Conservation (phyloP, 176 grass and related monocot genomes). For the Lolium rigidum region DNA sequence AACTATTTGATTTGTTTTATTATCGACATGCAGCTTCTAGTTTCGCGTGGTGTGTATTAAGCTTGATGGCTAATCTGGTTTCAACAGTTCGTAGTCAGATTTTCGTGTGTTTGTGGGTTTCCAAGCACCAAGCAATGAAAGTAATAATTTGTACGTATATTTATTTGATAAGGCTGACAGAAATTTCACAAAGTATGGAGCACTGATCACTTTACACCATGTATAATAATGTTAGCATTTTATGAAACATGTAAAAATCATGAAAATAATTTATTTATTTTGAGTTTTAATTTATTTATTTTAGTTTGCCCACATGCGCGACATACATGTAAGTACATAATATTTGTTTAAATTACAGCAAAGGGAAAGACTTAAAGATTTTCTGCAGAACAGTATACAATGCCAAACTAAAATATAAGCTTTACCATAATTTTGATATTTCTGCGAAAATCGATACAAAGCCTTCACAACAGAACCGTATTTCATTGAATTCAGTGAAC, state of each 20-base stretch:
- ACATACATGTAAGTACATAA: no score
- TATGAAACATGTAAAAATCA: not conserved
- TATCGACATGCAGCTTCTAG: not conserved
- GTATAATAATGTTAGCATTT: not conserved
- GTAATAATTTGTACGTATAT: not conserved
- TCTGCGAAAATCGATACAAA: conserved; percentile 67
- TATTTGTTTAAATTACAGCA: no score
- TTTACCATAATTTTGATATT: conserved; percentile 83
- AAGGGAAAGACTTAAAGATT: no score
- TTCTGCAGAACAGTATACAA: no score
- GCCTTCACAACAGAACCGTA: conserved; percentile 65
- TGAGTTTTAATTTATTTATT: no score
- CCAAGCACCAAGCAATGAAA: no score
- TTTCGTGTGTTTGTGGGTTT: not conserved
- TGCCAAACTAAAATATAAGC: not conserved
- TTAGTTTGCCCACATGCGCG: no score
- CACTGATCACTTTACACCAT: not conserved
- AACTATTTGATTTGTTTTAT: no score
- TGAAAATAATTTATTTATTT: no score
- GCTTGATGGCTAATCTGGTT: not conserved
- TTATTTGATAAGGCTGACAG: not conserved
- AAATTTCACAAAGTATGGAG: not conserved
- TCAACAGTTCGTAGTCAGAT: not conserved
- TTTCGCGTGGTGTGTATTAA: not conserved
- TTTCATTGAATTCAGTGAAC: conserved; percentile 54